These are phyloP conservation scores for Metschnikowia cerradonensis DNA, from an alignment of 805 yeast species.

Conservation along the genomic window DNA sequence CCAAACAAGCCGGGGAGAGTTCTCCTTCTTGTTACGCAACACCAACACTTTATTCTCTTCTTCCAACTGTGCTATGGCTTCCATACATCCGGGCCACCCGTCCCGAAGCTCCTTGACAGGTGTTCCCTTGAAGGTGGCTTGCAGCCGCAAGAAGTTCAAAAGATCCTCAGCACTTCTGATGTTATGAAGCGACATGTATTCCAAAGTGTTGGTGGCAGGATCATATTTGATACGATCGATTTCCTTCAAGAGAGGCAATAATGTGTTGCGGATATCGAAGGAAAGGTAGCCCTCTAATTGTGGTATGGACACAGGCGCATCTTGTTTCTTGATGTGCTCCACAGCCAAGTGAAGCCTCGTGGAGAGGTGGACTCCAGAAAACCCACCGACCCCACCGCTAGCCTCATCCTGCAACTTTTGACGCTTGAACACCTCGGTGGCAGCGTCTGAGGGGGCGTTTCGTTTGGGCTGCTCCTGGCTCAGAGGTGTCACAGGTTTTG, in stretches of 20 bases:
- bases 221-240: constrained; percentile 75
- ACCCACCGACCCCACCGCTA: constrained; percentile 15
- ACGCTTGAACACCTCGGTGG: constrained; percentile 35
- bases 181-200: constrained; percentile 85
- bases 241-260: constrained; percentile 68
- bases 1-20: constrained; percentile 91
- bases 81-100: constrained; percentile 91
- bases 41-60: constrained; percentile 74
- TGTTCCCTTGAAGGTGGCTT: constrained; percentile 83
- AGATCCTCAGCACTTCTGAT: constrained; percentile 79
- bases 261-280: constrained; percentile 54
- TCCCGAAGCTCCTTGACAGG: constrained; percentile 78
- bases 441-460: constrained; percentile 15
- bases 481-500: constrained; percentile 19
- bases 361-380: constrained; percentile 64
- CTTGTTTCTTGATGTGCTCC: constrained; percentile 75
- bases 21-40: constrained; percentile 87
- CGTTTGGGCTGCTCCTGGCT: constrained; percentile 11
- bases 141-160: constrained; percentile 66
- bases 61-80: constrained; percentile 76
- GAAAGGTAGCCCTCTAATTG: constrained; percentile 67
- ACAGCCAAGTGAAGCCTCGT: constrained; percentile 89
- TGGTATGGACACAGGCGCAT: constrained; percentile 61
- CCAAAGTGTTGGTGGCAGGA: constrained; percentile 58
- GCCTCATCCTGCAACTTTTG: constrained; percentile 23